Conservation (phyloP, 345 rosid genomes). For the Citrus reticulata region DNA sequence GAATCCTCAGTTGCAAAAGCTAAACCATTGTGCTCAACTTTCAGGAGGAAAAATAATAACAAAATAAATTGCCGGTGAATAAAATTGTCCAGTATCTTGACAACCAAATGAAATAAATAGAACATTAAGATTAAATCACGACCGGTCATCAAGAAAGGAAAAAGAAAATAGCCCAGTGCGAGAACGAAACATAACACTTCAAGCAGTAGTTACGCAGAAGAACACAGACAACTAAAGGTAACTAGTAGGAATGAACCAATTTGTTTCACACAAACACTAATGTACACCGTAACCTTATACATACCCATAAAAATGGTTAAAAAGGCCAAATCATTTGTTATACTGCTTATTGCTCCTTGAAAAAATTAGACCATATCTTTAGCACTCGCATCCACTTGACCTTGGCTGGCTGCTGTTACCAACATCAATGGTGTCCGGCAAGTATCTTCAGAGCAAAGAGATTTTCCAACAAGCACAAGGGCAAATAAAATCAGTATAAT, state of each 20-base stretch:
- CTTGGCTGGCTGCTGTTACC: slow-evolving; percentile 46
- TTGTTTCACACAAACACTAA: slow-evolving; percentile 24
- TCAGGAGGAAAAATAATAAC: background rate
- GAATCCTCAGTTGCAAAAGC: too few species aligned
- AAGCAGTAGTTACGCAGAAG: slow-evolving; percentile 11
- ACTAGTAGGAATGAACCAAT: slow-evolving; percentile 15
- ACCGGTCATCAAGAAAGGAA: background rate
- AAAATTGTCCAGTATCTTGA: background rate
- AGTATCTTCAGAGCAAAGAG: slow-evolving; percentile 32
- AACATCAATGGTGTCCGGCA: slow-evolving; percentile 67
- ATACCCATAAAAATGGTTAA: slow-evolving; percentile 11
- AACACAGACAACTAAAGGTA: slow-evolving; percentile 13
- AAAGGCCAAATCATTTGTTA: slow-evolving; percentile 19
- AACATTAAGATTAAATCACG: background rate
- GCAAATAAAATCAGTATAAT: slow-evolving; percentile 12
- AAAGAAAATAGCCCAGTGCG: background rate
- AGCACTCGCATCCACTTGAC: slow-evolving; percentile 56
- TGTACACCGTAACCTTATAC: slow-evolving; percentile 37
- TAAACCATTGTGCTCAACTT: background rate
- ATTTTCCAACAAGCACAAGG: slow-evolving; percentile 1
- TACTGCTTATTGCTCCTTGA: slow-evolving; percentile 15
- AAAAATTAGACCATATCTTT: slow-evolving; percentile 14
- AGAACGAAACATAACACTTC: slow-evolving; percentile 3
- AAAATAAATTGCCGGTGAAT: background rate
- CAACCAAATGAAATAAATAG: background rate